These are phyloP conservation scores for Conticribra weissflogii DNA, from an alignment of 108 stramenopile genomes.

Conservation along the genomic window DNA sequence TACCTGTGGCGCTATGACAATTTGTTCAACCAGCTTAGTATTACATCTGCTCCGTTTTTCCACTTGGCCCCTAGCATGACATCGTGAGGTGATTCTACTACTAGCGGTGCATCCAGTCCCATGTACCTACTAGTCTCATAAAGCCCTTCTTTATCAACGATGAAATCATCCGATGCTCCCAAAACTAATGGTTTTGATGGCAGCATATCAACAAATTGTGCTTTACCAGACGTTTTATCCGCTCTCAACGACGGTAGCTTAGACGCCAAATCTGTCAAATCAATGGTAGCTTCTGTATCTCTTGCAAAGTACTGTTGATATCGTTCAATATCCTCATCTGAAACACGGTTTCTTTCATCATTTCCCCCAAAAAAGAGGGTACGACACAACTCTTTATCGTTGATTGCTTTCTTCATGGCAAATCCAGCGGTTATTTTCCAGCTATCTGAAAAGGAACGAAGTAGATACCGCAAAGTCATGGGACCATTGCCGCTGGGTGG, in stretches of 20 bases:
- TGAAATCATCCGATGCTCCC: constrained; percentile 54
- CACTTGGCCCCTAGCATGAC: constrained; percentile 59
- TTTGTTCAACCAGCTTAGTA: constrained; percentile 25
- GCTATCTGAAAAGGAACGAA: constrained; percentile 39
- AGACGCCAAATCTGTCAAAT: constrained; percentile 44
- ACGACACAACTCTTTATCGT: constrained; percentile 37
- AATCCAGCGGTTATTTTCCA: constrained; percentile 56
- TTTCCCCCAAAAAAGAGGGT: constrained; percentile 54
- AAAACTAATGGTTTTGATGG: constrained; percentile 47
- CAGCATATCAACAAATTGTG: constrained; percentile 41
- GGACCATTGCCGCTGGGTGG: constrained; percentile 88
- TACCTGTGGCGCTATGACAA: neutral
- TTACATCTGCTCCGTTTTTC: constrained; percentile 50
- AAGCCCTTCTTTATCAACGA: constrained; percentile 58
- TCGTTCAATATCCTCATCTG: constrained; percentile 54
- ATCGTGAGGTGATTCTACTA: constrained; percentile 60
- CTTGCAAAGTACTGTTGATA: constrained; percentile 51
- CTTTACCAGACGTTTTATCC: constrained; percentile 34
- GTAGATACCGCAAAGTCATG: constrained; percentile 51
- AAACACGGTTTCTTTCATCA: constrained; percentile 51
- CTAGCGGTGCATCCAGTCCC: constrained; percentile 24
- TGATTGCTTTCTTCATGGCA: constrained; percentile 53
- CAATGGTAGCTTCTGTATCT: constrained; percentile 49
- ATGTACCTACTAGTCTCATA: constrained; percentile 51
- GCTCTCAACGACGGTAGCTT: constrained; percentile 38